Base-by-base conservation (phyloP, 2,329 filamentous ascomycete species). In the Dothiorella sarmentorum region DNA sequence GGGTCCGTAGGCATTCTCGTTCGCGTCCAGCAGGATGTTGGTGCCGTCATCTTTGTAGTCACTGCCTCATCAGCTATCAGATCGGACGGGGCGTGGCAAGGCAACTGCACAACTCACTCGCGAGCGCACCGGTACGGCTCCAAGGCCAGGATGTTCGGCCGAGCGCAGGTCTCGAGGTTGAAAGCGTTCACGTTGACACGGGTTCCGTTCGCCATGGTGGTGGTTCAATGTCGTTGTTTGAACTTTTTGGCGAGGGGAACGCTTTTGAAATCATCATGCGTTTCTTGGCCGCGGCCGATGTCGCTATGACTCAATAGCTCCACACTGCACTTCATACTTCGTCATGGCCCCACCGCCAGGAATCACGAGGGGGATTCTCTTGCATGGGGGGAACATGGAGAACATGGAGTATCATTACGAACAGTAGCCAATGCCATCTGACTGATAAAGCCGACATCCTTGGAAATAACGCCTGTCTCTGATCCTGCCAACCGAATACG, bases 41-140 rank as follows among this genome's bases (percentile, higher is more conserved):
- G 86, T 93, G 65, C 94, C 94, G 71, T 99, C 89, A 73, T 99
- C 93, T 78, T 99, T 97, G 83, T 99, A 97, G 82, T 99, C 94
- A 78, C 91, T 95, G 40, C 59, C 38, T 64, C 59, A 70, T 52
- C 47, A 69, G 52, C 66, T 63, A 63, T 72, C 64, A 68, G 65
- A 70, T 64, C 43, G 42, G 7, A 24, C 31, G 11, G 38, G n/a
- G 18, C 15, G 29, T 59, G 61, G 60, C 61, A 61, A 61, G 63
- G 62, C 63, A 53, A 51, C 29, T 29, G 24, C 3, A 10, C 49
- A 60, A 70, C 77, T 65, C 73, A 81, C 78, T 82, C 80, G 73
- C 80, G 72, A 43, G 80, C 80, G 67, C 80, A 82, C 63, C 80
- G 71, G 62, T 82, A 82, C 22, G 80, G 80, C 70, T 81, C 74